phyloP scores from a whole-genome alignment of 495 filamentous ascomycete species.

The Rostrohypoxylon terebratum region DNA sequence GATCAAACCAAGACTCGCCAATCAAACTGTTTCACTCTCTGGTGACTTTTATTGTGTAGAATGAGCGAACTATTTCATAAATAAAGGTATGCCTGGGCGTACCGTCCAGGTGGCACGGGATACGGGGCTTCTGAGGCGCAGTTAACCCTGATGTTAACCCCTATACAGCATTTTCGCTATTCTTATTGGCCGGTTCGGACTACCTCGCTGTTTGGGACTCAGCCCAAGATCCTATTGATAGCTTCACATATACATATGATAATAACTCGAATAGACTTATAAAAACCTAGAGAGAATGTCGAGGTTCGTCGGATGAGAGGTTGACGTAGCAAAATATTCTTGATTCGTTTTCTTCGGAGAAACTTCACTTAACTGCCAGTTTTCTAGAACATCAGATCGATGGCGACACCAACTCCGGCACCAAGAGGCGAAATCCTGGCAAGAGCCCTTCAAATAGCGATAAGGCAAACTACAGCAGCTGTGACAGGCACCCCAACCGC shows the following conservation, averaged over 20 bases:
- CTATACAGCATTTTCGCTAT: neutral
- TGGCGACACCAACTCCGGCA: slow-evolving; percentile 19
- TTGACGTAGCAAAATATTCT: too few relatives aligned
- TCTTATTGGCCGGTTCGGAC: slow-evolving; percentile 39
- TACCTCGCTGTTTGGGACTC: slow-evolving; percentile 14
- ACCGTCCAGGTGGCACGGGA: too few relatives aligned
- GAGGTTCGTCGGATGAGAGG: neutral
- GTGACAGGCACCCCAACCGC: slow-evolving; percentile 14
- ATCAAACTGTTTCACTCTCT: neutral
- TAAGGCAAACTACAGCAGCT: slow-evolving; percentile 16
- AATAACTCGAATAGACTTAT: neutral
- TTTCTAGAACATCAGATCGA: neutral
- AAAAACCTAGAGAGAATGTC: neutral
- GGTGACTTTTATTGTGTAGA: neutral
- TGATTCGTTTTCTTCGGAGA: neutral
- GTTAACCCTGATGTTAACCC: neutral
- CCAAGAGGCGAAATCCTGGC: neutral
- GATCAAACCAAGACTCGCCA: neutral
- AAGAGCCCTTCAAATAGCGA: neutral
- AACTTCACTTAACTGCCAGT: neutral
- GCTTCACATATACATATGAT: neutral
- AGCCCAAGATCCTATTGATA: slow-evolving; percentile 17
- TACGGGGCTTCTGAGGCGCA: slow-evolving; percentile 16
- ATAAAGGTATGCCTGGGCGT: neutral
- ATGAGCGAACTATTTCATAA: neutral